Conservation (phyloP, 805 yeast genomes). For the Cyberlindnera sargentensis region DNA sequence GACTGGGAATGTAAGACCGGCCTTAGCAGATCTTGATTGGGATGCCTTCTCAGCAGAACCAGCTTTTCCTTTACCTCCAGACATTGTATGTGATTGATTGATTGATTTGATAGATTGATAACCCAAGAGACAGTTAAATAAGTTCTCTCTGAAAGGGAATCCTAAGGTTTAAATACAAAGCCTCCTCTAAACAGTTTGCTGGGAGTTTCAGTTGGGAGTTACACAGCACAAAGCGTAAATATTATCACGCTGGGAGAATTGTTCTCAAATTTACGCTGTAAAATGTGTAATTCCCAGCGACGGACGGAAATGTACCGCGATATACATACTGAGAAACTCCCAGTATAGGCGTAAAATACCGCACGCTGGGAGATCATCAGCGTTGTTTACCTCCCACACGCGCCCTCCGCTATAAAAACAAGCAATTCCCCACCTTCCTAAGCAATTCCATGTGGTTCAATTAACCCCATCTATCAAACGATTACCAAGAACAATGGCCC, state of each 20-base stretch:
- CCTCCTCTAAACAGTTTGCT: no score
- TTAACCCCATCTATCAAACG: no score
- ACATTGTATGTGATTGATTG: slow-evolving; percentile 42
- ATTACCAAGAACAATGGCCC: slow-evolving; percentile 40
- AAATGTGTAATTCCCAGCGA: slow-evolving; percentile 1
- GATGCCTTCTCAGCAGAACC: slow-evolving; percentile 92
- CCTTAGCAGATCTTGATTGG: slow-evolving; percentile 97
- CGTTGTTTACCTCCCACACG: neutral
- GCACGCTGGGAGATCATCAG: slow-evolving; percentile 5
- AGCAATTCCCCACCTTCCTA: slow-evolving; percentile 3
- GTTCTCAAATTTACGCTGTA: slow-evolving; percentile 1
- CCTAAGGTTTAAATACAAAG: no score
- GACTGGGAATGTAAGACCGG: slow-evolving; percentile 98
- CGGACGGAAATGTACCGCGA: slow-evolving; percentile 1
- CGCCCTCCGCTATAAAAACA: slow-evolving; percentile 6
- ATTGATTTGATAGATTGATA: slow-evolving; percentile 23
- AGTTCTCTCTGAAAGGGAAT: no score
- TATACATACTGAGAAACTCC: neutral
- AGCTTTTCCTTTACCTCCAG: slow-evolving; percentile 75
- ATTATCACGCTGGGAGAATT: slow-evolving; percentile 6
- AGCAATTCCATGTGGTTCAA: neutral
- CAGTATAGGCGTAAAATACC: slow-evolving; percentile 2
- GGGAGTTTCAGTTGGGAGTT: slow-evolving; percentile 2
- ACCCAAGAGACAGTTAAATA: no score
- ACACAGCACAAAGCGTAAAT: slow-evolving; percentile 5